A percentile compares a stretch with the other conserved stretches of the same genome.
These are phyloP conservation scores for Collybia sordida DNA, from an alignment of 768 basidiomycete genomes.

Conservation along the genomic window DNA sequence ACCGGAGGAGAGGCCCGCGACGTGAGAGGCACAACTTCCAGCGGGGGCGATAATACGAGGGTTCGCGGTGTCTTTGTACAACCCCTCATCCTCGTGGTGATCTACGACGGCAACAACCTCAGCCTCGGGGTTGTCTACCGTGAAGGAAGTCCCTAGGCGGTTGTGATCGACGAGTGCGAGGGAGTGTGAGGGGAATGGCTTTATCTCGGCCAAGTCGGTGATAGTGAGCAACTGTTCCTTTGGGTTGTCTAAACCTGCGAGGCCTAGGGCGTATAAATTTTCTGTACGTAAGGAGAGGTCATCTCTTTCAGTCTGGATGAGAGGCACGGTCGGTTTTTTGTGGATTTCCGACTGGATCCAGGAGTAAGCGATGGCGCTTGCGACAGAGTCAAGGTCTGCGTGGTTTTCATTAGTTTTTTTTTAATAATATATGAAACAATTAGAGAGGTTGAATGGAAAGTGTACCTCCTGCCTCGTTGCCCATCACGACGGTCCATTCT, in stretches of 20 bases:
- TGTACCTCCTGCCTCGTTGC: slow-evolving; percentile 95
- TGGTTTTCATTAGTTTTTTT: not conserved
- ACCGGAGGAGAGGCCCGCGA: slow-evolving; percentile 33
- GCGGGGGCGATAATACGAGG: slow-evolving; percentile 67
- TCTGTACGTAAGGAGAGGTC: slow-evolving; percentile 85
- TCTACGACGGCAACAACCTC: slow-evolving; percentile 82
- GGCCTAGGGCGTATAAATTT: slow-evolving; percentile 73
- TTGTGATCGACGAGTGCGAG: slow-evolving; percentile 96
- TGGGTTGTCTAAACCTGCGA: slow-evolving; percentile 52
- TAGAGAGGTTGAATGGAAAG: slow-evolving; percentile 4
- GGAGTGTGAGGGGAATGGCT: slow-evolving; percentile 48
- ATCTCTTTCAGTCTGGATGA: slow-evolving; percentile 64
- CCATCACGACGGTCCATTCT: slow-evolving; percentile 88
- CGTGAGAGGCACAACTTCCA: slow-evolving; percentile 79
- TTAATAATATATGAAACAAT: not conserved
- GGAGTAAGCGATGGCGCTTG: slow-evolving; percentile 82
- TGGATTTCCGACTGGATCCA: slow-evolving; percentile 65
- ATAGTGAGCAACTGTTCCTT: slow-evolving; percentile 61
- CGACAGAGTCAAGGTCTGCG: slow-evolving; percentile 87
- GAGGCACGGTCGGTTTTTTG: slow-evolving; percentile 61
- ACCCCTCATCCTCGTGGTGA: slow-evolving; percentile 86
- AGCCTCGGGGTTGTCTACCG: slow-evolving; percentile 33
- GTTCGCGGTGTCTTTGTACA: slow-evolving; percentile 56
- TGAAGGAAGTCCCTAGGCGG: slow-evolving; percentile 48
- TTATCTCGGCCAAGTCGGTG: slow-evolving; percentile 57